A percentile compares a stretch with the other conserved stretches of the same genome.
These are phyloP conservation scores for Malassezia slooffiae DNA, from an alignment of 1,284 basidiomycete genomes.

Conservation along the genomic window DNA sequence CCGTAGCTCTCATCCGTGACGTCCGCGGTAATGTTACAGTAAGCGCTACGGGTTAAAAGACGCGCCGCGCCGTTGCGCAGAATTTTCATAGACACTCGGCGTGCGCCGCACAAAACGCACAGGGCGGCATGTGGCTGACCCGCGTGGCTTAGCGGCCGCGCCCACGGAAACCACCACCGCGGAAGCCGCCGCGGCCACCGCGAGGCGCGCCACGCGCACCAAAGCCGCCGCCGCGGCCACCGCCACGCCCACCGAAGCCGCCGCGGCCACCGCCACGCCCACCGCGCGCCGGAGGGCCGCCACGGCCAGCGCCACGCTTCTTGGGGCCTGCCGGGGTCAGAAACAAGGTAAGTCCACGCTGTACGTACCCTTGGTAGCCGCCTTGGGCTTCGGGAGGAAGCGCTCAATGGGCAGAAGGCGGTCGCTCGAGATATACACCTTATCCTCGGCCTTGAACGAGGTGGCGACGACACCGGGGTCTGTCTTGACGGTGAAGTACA, in stretches of 20 bases:
- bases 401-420: conserved; percentile 91
- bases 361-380: conserved; percentile 22
- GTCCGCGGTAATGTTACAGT: too few relatives aligned
- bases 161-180: conserved; percentile 1
- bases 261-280: conserved; percentile 29
- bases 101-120: too few relatives aligned
- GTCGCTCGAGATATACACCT: conserved; percentile 91
- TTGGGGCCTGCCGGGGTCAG: conserved; percentile 12
- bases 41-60: too few relatives aligned
- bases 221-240: conserved; percentile 23
- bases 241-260: conserved; percentile 22
- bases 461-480: conserved; percentile 85
- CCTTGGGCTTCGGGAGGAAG: conserved; percentile 93
- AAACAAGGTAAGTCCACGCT: not conserved
- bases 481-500: conserved; percentile 98
- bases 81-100: conserved; percentile 6
- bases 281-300: conserved; percentile 24
- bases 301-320: conserved; percentile 39
- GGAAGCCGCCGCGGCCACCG: conserved; percentile 1
- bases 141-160: conserved; percentile 2
- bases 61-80: too few relatives aligned
- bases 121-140: not conserved
- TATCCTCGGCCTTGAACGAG: conserved; percentile 94
- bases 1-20: too few relatives aligned
- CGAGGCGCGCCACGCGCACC: conserved; percentile 2